Base-by-base conservation (phyloP, 1,139 yeast genomes). In the Saccharomyces hybrid region DNA sequence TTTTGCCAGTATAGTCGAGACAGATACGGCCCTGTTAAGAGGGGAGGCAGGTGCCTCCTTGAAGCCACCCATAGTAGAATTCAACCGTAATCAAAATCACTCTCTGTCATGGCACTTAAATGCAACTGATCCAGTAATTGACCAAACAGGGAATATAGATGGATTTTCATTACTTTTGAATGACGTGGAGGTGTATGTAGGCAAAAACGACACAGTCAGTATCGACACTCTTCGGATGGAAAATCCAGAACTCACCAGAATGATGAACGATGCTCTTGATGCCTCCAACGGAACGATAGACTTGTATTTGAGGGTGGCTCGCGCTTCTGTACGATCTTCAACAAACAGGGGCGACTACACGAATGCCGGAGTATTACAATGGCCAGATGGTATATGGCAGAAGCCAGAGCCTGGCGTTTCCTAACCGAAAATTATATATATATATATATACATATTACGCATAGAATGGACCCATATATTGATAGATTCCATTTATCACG, bases 1-100 rank as follows among this genome's bases (percentile, higher is more conserved):
- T 53, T 83, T 86, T 64, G 98, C 95, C 2, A 84, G 96, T 25
- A 83, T 91, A 56, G 82, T 87, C 1, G 97, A 91, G 66, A 89
- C 97, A 0, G 79, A 79, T 49, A 73, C 77, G 11, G 79, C 89
- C 13, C 70, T 90, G 50, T 71, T 82, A 57, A 74, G 97, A 61
- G 86, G 86, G 30, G 97, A 88, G 61, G 96, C 96, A 0, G 75
- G 80, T 48, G 87, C 86, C 0, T 60, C 68, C 4, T 57, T 81
- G 7, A 61, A 70, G 13, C 87, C 89, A 1, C 95, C 96, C 0
- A 62, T 62, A 1, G 75, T 85, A 53, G 41, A 67, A 0, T 64
- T 61, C 51, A 52, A 65, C 27, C 20, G 20, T 20, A 56, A 56
- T 28, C 14, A 25, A 14, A 63, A 63, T 5, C 63, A 67, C 58